Base-by-base conservation (phyloP, 768 basidiomycete species). In the Trametes cubensis region DNA sequence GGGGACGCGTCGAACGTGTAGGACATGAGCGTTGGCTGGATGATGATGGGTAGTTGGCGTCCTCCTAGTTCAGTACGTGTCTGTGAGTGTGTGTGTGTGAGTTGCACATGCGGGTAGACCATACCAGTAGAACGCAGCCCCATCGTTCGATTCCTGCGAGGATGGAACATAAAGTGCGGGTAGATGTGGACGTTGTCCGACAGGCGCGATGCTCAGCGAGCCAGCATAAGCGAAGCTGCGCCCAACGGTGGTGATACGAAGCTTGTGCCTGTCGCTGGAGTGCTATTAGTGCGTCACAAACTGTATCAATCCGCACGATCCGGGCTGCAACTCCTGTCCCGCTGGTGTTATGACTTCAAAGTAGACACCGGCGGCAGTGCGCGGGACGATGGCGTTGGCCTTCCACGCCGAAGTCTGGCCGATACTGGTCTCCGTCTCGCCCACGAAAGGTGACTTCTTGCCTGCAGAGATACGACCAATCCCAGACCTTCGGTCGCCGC, bases 21-120 rank as follows among this genome's bases (percentile, higher is more conserved):
- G 2, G 95, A 95, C 95, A 98, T 98, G 53, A 99, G 85, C 8
- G 97, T 99, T 3, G 97, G 97, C 75, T 99, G 97, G 53, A 99
- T 99, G 97, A 98, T 98, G 76, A 98, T 97, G 60, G 98, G 76
- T 98, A 98, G 81, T 98, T 98, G 71, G 98, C 96, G 71, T 99
- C 97, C 76, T 95, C 95, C 72, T 95, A 91, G 74, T 98, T 95
- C 45, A 98, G 79, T 40, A 97, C 85, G 75, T 98, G 97, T 66
- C 95, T 96, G 56, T 7, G 17, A 61, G 18, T 11, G 56, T 23
- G 44, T n/a, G 6, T 15, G 10, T 20, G 38, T 18, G 6, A 17
- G 21, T 4, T n/a, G 1, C 26, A 7, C 52, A 39, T 34, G 62
- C 25, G 55, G 11, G 67, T 11, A 23, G 20, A 15, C 48, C 85